Evolutionary conservation across 1,139 yeast species (phyloP).

Genomic region (Saccharomyces hybrid): DNA sequence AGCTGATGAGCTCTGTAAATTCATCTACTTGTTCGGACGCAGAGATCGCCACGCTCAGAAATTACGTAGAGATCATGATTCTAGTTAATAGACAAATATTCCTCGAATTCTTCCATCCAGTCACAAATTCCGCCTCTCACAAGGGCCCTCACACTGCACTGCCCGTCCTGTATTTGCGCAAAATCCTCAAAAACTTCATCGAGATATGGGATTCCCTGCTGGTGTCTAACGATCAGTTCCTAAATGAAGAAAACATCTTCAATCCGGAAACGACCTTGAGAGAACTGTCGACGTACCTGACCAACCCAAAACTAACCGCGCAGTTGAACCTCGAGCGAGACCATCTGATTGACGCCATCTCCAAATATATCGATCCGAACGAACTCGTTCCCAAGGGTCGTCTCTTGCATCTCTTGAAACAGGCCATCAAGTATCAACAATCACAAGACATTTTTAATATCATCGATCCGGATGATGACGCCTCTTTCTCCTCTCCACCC

Average conservation of each 20-base stretch:
- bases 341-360: conserved; percentile 38
- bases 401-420: conserved; percentile 42
- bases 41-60: neutral
- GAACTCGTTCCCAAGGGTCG: conserved; percentile 48
- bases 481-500: neutral
- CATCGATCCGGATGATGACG: neutral
- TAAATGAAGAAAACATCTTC: conserved; percentile 17
- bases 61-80: conserved; percentile 27
- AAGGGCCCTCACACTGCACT: neutral
- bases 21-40: neutral
- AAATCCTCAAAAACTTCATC: conserved; percentile 28
- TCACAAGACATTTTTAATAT: conserved; percentile 34
- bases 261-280: conserved; percentile 21
- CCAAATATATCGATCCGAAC: conserved; percentile 42
- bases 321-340: conserved; percentile 24
- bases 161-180: conserved; percentile 37
- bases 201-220: conserved; percentile 34
- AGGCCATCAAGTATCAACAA: conserved; percentile 44
- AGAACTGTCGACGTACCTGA: conserved; percentile 25
- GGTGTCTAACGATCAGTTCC: conserved; percentile 19
- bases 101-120: conserved; percentile 30
- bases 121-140: neutral
- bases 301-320: conserved; percentile 17
- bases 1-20: neutral
- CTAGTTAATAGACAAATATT: conserved; percentile 35